Evolutionary conservation across 2,329 filamentous ascomycete species (phyloP).

Genomic region (Seiridium unicorne): DNA sequence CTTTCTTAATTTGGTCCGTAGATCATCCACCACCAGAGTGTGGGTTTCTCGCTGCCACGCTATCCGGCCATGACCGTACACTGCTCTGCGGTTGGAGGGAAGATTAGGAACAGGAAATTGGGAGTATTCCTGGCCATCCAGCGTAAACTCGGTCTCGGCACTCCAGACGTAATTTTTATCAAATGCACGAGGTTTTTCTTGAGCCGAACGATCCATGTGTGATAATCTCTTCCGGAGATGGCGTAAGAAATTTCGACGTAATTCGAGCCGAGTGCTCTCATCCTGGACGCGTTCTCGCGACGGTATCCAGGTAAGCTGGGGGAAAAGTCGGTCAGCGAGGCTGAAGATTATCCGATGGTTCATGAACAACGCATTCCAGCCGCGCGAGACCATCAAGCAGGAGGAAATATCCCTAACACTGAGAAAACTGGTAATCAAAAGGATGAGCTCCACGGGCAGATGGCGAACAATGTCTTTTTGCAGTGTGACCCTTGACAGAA

Average conservation of each 20-base stretch:
- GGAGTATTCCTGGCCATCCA: background rate
- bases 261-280: no score
- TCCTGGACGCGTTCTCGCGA: no score
- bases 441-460: conserved; percentile 6
- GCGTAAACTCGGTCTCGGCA: background rate
- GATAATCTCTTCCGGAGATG: background rate
- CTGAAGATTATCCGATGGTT: conserved; percentile 1
- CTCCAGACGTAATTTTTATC: background rate
- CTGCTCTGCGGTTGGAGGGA: background rate
- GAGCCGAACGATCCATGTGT: background rate
- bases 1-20: background rate
- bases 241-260: background rate
- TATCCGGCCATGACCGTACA: conserved; percentile 4
- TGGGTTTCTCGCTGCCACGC: conserved; percentile 2
- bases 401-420: background rate
- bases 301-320: background rate
- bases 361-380: conserved; percentile 1
- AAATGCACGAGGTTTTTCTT: background rate
- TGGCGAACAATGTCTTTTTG: conserved; percentile 4
- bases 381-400: background rate
- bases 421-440: background rate
- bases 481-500: background rate
- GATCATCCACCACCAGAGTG: background rate
- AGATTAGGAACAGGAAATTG: background rate
- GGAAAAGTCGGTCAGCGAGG: conserved; percentile 2